Evolutionary conservation across 305 asterid species (phyloP).

Genomic region (Fraxinus nigra): DNA sequence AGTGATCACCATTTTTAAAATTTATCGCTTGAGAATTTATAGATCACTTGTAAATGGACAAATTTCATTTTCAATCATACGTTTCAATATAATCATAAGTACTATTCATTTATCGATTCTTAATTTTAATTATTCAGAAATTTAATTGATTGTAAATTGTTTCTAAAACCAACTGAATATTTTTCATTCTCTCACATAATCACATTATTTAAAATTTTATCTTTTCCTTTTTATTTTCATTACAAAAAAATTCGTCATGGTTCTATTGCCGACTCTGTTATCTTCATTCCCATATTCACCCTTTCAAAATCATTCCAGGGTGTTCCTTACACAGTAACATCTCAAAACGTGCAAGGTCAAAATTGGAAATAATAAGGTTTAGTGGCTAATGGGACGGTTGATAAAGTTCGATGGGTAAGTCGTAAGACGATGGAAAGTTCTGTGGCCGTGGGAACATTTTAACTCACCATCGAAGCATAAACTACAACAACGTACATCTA

Average conservation of each 20-base stretch:
- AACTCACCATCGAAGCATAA: background rate
- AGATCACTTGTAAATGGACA: background rate
- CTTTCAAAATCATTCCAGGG: background rate
- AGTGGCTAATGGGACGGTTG: no score
- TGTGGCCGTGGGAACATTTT: no score
- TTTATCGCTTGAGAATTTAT: background rate
- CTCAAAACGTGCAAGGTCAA: background rate
- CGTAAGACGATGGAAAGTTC: no score
- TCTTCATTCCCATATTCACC: background rate
- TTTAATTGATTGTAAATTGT: no score
- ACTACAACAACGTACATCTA: background rate
- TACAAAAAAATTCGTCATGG: background rate
- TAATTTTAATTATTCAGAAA: no score
- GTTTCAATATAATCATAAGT: background rate
- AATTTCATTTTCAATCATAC: background rate
- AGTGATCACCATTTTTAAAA: background rate
- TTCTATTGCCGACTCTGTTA: background rate
- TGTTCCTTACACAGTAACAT: background rate
- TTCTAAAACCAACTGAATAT: background rate
- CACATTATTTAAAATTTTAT: background rate
- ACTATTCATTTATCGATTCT: no score
- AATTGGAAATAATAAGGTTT: background rate
- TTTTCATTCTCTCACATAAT: background rate
- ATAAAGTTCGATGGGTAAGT: no score
- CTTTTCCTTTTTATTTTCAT: background rate